Percentiles rank a stretch among this genome's conserved stretches.
These are phyloP conservation scores for Auriscalpium vulgare DNA, from an alignment of 768 basidiomycete genomes.

Conservation along the genomic window DNA sequence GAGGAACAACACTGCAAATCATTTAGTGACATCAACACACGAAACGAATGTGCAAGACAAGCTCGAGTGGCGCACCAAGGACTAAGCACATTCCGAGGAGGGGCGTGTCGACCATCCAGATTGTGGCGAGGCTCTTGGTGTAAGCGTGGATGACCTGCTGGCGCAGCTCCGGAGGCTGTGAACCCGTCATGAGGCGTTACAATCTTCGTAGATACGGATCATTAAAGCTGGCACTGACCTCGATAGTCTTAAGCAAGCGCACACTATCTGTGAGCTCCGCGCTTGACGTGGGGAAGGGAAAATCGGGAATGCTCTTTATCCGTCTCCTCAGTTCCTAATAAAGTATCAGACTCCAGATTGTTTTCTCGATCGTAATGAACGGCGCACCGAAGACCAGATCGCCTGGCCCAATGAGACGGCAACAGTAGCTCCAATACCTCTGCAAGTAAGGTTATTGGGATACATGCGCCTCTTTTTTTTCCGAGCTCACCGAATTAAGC, in stretches of 20 bases:
- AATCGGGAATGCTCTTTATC: neutral
- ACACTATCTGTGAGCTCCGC: constrained; percentile 8
- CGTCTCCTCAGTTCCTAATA: neutral
- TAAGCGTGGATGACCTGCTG: constrained; percentile 51
- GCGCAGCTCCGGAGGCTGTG: constrained; percentile 42
- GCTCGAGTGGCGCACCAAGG: constrained; percentile 19
- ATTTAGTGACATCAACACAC: neutral
- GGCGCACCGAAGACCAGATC: constrained; percentile 15
- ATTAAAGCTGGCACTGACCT: neutral
- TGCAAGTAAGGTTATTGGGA: neutral
- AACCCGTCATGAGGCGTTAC: too few species aligned
- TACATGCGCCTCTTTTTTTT: too few species aligned
- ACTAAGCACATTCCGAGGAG: constrained; percentile 46
- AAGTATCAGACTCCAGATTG: too few species aligned
- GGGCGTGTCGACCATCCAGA: constrained; percentile 62
- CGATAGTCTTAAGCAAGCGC: neutral
- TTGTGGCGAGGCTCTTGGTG: constrained; percentile 48
- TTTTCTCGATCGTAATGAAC: neutral
- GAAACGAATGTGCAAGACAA: neutral
- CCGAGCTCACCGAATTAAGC: constrained; percentile 21
- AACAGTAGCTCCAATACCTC: constrained; percentile 18
- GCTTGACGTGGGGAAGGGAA: neutral
- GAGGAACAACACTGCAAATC: constrained; percentile 41
- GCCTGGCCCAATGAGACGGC: constrained; percentile 21
- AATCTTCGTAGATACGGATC: too few species aligned